Base-by-base conservation (phyloP, 1,284 basidiomycete species). In the Melampsora americana region DNA sequence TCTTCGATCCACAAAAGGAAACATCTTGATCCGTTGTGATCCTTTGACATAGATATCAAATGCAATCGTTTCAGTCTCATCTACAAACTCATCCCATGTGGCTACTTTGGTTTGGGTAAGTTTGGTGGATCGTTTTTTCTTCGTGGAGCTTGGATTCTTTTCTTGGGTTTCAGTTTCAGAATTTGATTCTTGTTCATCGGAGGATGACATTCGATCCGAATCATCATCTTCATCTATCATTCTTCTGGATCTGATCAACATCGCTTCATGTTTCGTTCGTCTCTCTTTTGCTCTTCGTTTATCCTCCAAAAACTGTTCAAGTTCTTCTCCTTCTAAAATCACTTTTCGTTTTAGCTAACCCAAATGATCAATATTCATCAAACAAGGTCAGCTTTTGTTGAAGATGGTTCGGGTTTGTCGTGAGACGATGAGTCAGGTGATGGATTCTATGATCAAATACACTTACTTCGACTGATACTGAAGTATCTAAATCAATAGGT, bases 41-140 rank as follows among this genome's bases (percentile, higher is more conserved):
- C 95, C 96, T 82, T 95, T 96, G 78, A 99, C 86, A 83, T 93
- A 99, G 79, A 99, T 96, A 83, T 99, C 95, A 80, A 91, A 98
- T 1, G 92, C 93, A 77, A 95, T 86, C 78, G 90, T 84, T 64
- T 76, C 79, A 66, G 68, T 76, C 32, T 78, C 79, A 56, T 78
- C 79, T 28, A 79, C 67, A 76, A 82, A 81, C 61, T 81, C 81
- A 68, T 81, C 81, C 80, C 80, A 81, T 12, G 78, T 78, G 64
- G 72, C 78, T 65, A 66, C 78, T 74, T 75, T 79, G 48, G 56
- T 71, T 79, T 3, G 68, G 75, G 62, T 79, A 79, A 66, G n/a
- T 53, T 53, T 53, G 6, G 50, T 53, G 16, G 16, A 70, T 67
- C 28, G 56, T 65, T n/a, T 67, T 53, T 16, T 66, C 68, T 11